A percentile compares a stretch with the other conserved stretches of the same genome.
Evolutionary conservation across 1,284 basidiomycete genomes (phyloP).

Genomic region (Tilletia caries): DNA sequence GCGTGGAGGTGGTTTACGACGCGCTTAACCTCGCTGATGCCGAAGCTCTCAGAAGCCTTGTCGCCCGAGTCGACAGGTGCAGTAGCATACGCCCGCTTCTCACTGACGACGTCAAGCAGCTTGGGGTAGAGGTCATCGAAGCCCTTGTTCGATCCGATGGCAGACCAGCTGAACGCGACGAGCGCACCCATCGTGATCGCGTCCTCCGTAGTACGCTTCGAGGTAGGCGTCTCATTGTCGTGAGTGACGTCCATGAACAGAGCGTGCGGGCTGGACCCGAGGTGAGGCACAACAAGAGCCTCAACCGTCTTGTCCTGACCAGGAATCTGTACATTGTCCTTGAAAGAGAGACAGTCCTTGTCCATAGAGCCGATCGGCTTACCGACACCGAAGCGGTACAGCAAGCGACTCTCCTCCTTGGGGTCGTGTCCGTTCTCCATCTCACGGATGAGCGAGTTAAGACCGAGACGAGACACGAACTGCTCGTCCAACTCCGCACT

Average conservation of each 20-base stretch:
- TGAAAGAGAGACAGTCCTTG: conserved; percentile 30
- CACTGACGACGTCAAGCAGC: conserved; percentile 40
- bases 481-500: conserved; percentile 71
- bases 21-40: conserved; percentile 29
- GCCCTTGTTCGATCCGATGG: conserved; percentile 45
- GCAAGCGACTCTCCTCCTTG: conserved; percentile 44
- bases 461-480: conserved; percentile 46
- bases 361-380: conserved; percentile 50
- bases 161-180: conserved; percentile 47
- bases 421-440: conserved; percentile 48
- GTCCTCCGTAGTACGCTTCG: conserved; percentile 45
- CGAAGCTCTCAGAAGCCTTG: background rate
- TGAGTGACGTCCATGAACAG: conserved; percentile 50
- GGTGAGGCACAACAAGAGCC: conserved; percentile 34
- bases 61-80: conserved; percentile 31
- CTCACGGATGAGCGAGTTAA: conserved; percentile 48
- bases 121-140: conserved; percentile 47
- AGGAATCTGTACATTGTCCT: conserved; percentile 19
- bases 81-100: conserved; percentile 35
- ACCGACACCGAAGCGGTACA: conserved; percentile 47
- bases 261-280: conserved; percentile 42
- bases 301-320: conserved; percentile 20
- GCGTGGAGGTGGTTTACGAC: conserved; percentile 45
- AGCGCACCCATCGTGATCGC: conserved; percentile 49
- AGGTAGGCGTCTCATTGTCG: conserved; percentile 47